These are phyloP conservation scores for Mycosarcoma mackinlayi DNA, from an alignment of 1,284 basidiomycete species.

Conservation along the genomic window DNA sequence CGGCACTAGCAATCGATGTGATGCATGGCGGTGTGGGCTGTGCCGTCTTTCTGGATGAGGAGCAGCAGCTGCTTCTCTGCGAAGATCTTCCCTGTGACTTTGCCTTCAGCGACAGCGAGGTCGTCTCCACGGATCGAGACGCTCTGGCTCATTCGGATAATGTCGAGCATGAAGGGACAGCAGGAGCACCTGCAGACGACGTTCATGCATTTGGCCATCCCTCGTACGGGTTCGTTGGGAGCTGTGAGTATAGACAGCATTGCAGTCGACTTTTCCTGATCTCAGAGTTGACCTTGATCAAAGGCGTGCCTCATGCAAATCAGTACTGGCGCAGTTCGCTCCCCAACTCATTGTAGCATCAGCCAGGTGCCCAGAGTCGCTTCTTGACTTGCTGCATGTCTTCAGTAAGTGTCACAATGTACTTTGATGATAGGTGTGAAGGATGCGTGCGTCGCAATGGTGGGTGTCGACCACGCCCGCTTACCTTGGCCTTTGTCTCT, in stretches of 20 bases:
- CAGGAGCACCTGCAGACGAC: background rate
- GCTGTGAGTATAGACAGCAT: slow-evolving; percentile 13
- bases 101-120: slow-evolving; percentile 9
- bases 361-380: slow-evolving; percentile 21
- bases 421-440: too few relatives aligned
- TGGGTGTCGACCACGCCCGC: background rate
- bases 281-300: background rate
- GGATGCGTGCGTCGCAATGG: background rate
- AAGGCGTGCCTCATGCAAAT: background rate
- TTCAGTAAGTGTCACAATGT: slow-evolving; percentile 27
- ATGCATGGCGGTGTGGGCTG: slow-evolving; percentile 23
- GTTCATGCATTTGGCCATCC: slow-evolving; percentile 5
- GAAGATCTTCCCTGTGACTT: slow-evolving; percentile 38
- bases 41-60: slow-evolving; percentile 31
- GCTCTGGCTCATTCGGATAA: background rate
- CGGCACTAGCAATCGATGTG: slow-evolving; percentile 33
- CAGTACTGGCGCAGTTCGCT: slow-evolving; percentile 39
- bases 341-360: slow-evolving; percentile 33
- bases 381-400: slow-evolving; percentile 14
- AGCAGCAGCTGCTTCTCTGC: slow-evolving; percentile 43
- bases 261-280: background rate
- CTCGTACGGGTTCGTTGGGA: slow-evolving; percentile 17
- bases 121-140: background rate
- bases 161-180: background rate
- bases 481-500: background rate